Evolutionary conservation across 352 stramenopile species (phyloP).

Genomic region (Ophiocytium majus): DNA sequence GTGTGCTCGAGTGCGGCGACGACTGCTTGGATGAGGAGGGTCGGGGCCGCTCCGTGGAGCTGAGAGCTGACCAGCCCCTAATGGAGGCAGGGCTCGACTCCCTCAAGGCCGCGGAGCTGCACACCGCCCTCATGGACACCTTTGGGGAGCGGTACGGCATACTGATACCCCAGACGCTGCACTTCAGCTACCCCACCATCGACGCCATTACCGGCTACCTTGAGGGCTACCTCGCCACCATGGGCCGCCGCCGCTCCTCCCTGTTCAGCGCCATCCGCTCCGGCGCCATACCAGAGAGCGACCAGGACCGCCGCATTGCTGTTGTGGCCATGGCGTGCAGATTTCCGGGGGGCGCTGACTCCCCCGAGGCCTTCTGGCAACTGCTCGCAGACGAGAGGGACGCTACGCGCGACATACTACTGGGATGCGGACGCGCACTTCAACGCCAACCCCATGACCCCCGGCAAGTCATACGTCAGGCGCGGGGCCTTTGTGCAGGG

Average conservation of each 20-base stretch:
- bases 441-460: not conserved
- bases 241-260: too few species aligned
- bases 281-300: too few species aligned
- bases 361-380: constrained; percentile 56
- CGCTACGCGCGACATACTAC: constrained; percentile 40
- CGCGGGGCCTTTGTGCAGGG: too few species aligned
- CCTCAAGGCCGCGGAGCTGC: constrained; percentile 52
- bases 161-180: constrained; percentile 51
- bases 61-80: constrained; percentile 46
- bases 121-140: constrained; percentile 26
- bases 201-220: constrained; percentile 40
- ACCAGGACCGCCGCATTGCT: too few species aligned
- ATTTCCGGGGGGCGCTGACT: constrained; percentile 57
- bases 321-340: constrained; percentile 60
- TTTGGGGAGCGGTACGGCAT: constrained; percentile 22
- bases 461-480: constrained; percentile 31
- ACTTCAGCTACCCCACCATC: constrained; percentile 62
- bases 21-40: too few species aligned
- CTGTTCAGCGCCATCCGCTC: not conserved
- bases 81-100: constrained; percentile 59
- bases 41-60: too few species aligned
- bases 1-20: not conserved
- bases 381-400: constrained; percentile 51
- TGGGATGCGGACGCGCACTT: constrained; percentile 33
- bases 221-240: constrained; percentile 20